A percentile compares a stretch with the other conserved stretches of the same genome.
Conservation (phyloP, 2,329 filamentous ascomycete species). For the Botryotinia convoluta region DNA sequence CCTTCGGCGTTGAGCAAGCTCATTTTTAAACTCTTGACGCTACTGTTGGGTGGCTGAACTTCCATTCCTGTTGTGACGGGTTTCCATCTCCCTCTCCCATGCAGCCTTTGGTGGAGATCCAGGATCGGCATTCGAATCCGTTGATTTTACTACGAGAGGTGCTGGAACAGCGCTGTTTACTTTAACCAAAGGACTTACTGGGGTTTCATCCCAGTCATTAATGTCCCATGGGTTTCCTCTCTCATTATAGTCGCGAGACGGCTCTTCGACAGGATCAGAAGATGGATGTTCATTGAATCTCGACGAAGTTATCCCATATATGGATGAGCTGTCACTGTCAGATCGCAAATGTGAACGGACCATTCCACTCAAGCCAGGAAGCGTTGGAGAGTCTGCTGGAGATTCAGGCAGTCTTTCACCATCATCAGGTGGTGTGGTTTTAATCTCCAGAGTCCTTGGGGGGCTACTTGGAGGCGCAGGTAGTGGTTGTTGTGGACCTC, state of each 20-base stretch:
- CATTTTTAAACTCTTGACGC: constrained; percentile 68
- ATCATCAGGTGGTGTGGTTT: constrained; percentile 16
- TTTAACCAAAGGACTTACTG: constrained; percentile 15
- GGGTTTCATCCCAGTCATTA: constrained; percentile 35
- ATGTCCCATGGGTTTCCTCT: constrained; percentile 48
- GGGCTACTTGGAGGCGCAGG: constrained; percentile 7
- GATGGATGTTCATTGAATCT: constrained; percentile 44
- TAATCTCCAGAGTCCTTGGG: constrained; percentile 5
- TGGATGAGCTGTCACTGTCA: constrained; percentile 77
- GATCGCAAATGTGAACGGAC: constrained; percentile 81
- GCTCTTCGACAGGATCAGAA: constrained; percentile 37
- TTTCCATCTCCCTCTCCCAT: constrained; percentile 36
- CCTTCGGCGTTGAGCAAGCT: constrained; percentile 67
- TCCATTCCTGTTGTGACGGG: constrained; percentile 45
- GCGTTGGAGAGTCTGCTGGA: constrained; percentile 69
- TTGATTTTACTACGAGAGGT: constrained; percentile 24
- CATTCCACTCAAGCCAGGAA: constrained; percentile 74
- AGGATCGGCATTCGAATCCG: constrained; percentile 21
- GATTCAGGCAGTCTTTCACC: constrained; percentile 10
- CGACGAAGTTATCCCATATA: constrained; percentile 57
- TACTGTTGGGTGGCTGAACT: constrained; percentile 54
- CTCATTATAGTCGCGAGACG: constrained; percentile 38
- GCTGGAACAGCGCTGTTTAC: constrained; percentile 23
- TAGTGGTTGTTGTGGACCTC: constrained; percentile 10
- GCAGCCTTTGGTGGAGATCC: constrained; percentile 24